phyloP scores from a whole-genome alignment of 768 basidiomycete genomes.

The Tubosaeta brunneosetosa region DNA sequence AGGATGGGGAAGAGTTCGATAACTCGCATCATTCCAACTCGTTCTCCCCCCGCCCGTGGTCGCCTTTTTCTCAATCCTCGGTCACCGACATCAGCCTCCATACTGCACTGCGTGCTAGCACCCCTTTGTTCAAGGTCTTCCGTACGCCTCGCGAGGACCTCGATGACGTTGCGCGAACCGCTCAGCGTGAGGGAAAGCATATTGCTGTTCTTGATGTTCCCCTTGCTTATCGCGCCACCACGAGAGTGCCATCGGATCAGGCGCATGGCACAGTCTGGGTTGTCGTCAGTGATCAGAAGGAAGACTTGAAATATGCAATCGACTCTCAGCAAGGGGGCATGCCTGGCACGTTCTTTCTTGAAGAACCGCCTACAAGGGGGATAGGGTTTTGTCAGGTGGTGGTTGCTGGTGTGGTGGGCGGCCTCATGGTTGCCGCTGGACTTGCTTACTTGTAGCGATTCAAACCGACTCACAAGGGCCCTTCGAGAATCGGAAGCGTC shows the following conservation, averaged over 20 bases:
- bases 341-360: conserved; percentile 28
- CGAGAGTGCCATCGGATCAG: conserved; percentile 16
- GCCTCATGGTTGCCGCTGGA: conserved; percentile 28
- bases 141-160: conserved; percentile 28
- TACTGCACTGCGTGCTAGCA: conserved; percentile 26
- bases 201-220: conserved; percentile 27
- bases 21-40: conserved; percentile 18
- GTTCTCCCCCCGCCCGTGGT: conserved; percentile 23
- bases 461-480: conserved; percentile 4
- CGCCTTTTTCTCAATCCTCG: conserved; percentile 23
- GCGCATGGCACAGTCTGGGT: conserved; percentile 27
- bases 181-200: conserved; percentile 30
- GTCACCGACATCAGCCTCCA: conserved; percentile 23
- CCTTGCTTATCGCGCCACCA: conserved; percentile 19
- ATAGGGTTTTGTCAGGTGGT: conserved; percentile 30
- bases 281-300: conserved; percentile 28
- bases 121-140: conserved; percentile 32
- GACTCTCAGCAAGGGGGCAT: conserved; percentile 29
- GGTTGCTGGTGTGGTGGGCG: conserved; percentile 30
- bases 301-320: conserved; percentile 31
- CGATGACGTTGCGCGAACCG: conserved; percentile 20
- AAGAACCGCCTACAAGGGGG: conserved; percentile 15
- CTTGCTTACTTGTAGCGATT: conserved; percentile 32
- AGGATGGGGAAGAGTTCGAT: conserved; percentile 6
- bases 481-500: neutral